Base-by-base conservation (phyloP, 345 rosid genomes). In the Firmiana major region DNA sequence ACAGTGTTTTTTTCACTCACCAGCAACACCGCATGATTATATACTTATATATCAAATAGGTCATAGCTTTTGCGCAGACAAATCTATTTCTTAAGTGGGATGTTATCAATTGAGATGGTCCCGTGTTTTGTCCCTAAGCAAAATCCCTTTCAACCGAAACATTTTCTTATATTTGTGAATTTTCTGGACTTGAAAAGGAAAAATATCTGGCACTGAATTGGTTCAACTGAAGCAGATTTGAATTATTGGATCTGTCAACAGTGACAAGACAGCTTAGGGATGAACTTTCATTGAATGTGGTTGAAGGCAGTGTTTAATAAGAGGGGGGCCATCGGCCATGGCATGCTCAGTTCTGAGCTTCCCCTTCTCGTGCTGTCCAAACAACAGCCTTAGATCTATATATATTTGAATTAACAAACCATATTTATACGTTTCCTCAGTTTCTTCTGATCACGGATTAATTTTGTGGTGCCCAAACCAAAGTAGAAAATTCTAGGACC, bases 231-330 rank as follows among this genome's bases (percentile, higher is more conserved):
- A 31, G 34, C 34, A 31, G 34, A 31, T 31, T 31, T 31, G 34
- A 31, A 31, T 31, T 31, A 31, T 31, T 31, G 34, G 34, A n/a
- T n/a, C 34, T 31, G 1, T 31, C 1, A 3, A 0, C 63, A 24
- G 36, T 59, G 66, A 28, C 9, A 2, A n/a, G 21, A 62, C n/a
- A 62, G 38, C 0, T 13, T 28, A 62, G 66, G n/a, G 66, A 62
- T 62, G 31, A 62, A 31, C 66, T 48, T 70, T 28, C 42, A 70
- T 70, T 70, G 74, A 49, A 70, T 70, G 74, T 26, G 74, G 40
- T 13, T 68, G 65, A 26, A 62, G 15, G 40, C 4, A 36, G 66
- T 6, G 66, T 31, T 28, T 28, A 60, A 60, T 28, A 13, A 28
- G 65, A 60, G 3, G 65, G 51, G 17, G 53, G 53, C 40, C 40